A percentile compares a stretch with the other conserved stretches of the same genome.
phyloP scores from a whole-genome alignment of 305 asterid species.

The Solanum hybrid region DNA sequence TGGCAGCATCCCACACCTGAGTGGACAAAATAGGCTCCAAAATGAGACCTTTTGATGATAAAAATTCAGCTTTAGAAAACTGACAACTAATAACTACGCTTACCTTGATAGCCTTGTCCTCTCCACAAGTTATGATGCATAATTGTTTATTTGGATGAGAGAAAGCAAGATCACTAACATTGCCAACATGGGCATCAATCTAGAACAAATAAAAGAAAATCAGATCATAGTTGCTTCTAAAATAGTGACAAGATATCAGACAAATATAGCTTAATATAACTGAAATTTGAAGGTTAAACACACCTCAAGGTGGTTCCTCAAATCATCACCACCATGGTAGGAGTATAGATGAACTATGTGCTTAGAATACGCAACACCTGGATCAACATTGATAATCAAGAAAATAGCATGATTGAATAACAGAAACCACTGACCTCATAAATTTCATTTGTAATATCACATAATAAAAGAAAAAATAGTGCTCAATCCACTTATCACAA shows the following conservation, averaged over 20 bases:
- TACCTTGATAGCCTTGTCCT: slow-evolving; percentile 68
- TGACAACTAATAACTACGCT: neutral
- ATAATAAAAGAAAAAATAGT: neutral
- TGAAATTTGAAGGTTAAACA: slow-evolving; percentile 7
- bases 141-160: slow-evolving; percentile 41
- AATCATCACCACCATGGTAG: slow-evolving; percentile 39
- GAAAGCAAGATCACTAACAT: slow-evolving; percentile 63
- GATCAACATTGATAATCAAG: slow-evolving; percentile 11
- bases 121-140: slow-evolving; percentile 63
- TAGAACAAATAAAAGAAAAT: slow-evolving; percentile 22
- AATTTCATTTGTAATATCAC: neutral
- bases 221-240: neutral
- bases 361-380: slow-evolving; percentile 72
- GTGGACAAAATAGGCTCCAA: neutral
- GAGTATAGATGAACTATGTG: slow-evolving; percentile 59
- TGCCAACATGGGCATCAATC: slow-evolving; percentile 70
- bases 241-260: neutral
- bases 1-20: slow-evolving; percentile 64
- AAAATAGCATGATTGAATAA: neutral
- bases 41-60: neutral
- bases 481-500: neutral
- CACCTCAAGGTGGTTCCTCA: slow-evolving; percentile 58
- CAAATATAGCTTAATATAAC: neutral
- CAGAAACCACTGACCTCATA: neutral
- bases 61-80: neutral